phyloP scores from a whole-genome alignment of 2,329 filamentous ascomycete species.

The Monosporascus ibericus region DNA sequence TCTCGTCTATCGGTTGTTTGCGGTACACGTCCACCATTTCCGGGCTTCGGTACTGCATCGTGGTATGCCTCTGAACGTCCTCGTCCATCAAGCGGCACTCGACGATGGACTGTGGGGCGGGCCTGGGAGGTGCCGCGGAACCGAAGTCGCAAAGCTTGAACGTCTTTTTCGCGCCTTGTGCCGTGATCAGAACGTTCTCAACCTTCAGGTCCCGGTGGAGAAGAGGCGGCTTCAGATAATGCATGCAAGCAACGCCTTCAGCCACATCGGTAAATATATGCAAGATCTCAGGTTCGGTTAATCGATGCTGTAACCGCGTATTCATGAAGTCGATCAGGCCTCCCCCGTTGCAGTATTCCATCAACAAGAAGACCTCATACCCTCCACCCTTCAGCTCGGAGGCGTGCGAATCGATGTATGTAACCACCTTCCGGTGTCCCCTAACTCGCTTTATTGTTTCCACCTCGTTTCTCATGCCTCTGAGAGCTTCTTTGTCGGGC shows the following conservation, averaged over 20 bases:
- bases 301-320: slow-evolving; percentile 86
- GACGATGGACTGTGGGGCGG: slow-evolving; percentile 77
- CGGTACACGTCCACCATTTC: slow-evolving; percentile 99
- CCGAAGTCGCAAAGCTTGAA: slow-evolving; percentile 99
- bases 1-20: slow-evolving; percentile 95
- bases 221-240: slow-evolving; percentile 90
- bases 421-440: slow-evolving; percentile 93
- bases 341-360: slow-evolving; percentile 95
- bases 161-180: slow-evolving; percentile 56
- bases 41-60: slow-evolving; percentile 92
- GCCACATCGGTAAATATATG: slow-evolving; percentile 95
- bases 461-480: slow-evolving; percentile 95
- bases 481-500: slow-evolving; percentile 88
- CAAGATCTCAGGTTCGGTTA: slow-evolving; percentile 96
- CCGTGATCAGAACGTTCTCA: slow-evolving; percentile 90
- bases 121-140: slow-evolving; percentile 75
- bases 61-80: slow-evolving; percentile 94
- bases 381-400: slow-evolving; percentile 88
- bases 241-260: slow-evolving; percentile 97
- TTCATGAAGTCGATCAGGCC: slow-evolving; percentile 99
- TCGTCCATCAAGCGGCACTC: slow-evolving; percentile 94
- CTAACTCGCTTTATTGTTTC: slow-evolving; percentile 99
- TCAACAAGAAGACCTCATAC: slow-evolving; percentile 96
- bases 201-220: slow-evolving; percentile 95
- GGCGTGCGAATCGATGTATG: slow-evolving; percentile 96